phyloP scores from a whole-genome alignment of 116 monocot species.

The Posidonia oceanica region DNA sequence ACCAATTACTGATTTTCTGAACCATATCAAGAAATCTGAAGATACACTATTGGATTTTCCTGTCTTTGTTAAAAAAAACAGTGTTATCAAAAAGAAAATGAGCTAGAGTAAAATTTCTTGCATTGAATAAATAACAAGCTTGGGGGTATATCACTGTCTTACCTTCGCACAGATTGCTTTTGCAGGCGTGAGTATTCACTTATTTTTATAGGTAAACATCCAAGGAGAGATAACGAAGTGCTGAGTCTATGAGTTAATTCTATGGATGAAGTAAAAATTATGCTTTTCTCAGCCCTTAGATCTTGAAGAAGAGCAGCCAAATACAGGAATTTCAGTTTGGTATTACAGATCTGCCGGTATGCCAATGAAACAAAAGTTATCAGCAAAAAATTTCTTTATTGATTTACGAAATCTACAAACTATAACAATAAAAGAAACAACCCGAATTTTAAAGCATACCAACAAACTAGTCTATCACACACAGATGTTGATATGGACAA shows the following conservation, averaged over 20 bases:
- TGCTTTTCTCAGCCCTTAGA: slow-evolving; percentile 60
- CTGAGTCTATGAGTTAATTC: slow-evolving; percentile 64
- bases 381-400: neutral
- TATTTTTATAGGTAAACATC: slow-evolving; percentile 58
- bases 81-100: too few species aligned
- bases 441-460: neutral
- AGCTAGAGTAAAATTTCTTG: too few species aligned
- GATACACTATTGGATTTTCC: too few species aligned
- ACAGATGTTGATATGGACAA: neutral
- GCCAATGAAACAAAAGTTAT: neutral
- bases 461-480: neutral
- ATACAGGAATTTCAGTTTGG: slow-evolving; percentile 62
- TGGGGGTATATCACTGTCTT: neutral
- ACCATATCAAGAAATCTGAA: too few species aligned
- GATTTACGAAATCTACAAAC: neutral
- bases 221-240: slow-evolving; percentile 58
- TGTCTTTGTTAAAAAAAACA: too few species aligned
- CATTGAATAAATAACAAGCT: neutral
- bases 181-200: slow-evolving; percentile 68
- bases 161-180: slow-evolving; percentile 71
- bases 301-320: slow-evolving; percentile 66
- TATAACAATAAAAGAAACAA: neutral
- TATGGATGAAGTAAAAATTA: slow-evolving; percentile 79
- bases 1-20: too few species aligned
- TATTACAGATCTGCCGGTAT: slow-evolving; percentile 49